Base-by-base conservation (phyloP, 202 grass and related monocot species). In the Panicum hallii region DNA sequence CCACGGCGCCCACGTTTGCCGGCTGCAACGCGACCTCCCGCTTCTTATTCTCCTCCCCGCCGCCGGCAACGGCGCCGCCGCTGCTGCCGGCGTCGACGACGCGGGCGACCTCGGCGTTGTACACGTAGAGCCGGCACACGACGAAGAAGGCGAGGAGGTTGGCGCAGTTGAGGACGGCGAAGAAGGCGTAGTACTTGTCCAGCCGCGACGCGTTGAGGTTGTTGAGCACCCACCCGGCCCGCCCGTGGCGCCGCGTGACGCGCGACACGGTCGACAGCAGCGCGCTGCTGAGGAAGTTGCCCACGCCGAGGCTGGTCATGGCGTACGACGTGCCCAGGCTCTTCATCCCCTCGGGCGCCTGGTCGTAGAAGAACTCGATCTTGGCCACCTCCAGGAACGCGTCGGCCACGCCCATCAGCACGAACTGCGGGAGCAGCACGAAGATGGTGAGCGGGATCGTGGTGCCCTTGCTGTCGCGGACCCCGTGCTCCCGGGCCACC, bases 291-390 rank as follows among this genome's bases (percentile, higher is more conserved):
- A 98, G 86, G 78, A 95, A 98, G 80, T 94, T 98, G 1, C 96
- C 96, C 17, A 95, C 14, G 53, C 96, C 93, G 78, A 92, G 88
- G 82, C 91, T 94, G 13, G 91, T 95, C 93, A 86, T 89, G 78
- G 93, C 12, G 80, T 92, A 98, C 4, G 96, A 98, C 3, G 96
- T 95, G 6, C 96, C 96, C 12, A 98, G 76, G 78, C 96, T 98
- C 84, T 98, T 98, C 96, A 98, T 95, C 14, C 93, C 93, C 85
- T 95, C 96, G 3, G 93, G 96, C 23, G 96, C 93, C 87, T 98
- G 96, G 80, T 98, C 96, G 38, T 98, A 98, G 87, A 98, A 98
- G 83, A 98, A 98, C 83, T 98, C 93, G 43, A 94, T 91, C 90
- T 95, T 95, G 44, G 91, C 96, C 36, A 98, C 96, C 78, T 95